Conservation (phyloP, 1,284 basidiomycete species). For the Irpex lacteus region DNA sequence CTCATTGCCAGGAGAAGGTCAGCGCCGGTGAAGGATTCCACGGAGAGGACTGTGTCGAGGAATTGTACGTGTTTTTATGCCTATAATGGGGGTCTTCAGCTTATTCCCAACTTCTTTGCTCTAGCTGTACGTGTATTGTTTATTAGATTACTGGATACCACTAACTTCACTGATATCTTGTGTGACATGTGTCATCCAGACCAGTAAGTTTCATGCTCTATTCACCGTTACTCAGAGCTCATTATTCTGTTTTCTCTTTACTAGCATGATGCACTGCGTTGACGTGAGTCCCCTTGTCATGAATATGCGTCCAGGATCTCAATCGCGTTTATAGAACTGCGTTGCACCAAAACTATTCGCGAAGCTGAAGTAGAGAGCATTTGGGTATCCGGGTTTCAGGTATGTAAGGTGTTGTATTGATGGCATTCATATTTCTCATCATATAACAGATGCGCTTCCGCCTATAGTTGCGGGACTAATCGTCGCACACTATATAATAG, state of each 20-base stretch:
- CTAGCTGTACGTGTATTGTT: slow-evolving; percentile 47
- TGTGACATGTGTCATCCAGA: slow-evolving; percentile 35
- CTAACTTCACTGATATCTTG: slow-evolving; percentile 11
- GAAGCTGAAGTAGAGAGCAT: slow-evolving; percentile 47
- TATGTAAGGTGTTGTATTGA: background rate
- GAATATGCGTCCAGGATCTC: background rate
- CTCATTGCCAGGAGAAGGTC: slow-evolving; percentile 88
- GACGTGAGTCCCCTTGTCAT: slow-evolving; percentile 53
- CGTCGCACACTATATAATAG: background rate
- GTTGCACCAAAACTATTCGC: slow-evolving; percentile 80
- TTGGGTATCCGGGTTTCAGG: background rate
- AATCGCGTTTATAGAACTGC: slow-evolving; percentile 50
- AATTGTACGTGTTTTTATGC: slow-evolving; percentile 43
- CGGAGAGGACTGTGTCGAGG: slow-evolving; percentile 89
- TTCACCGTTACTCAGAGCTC: slow-evolving; percentile 2
- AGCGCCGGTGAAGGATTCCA: slow-evolving; percentile 79
- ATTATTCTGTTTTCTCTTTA: slow-evolving; percentile 11
- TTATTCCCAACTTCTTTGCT: too few species aligned
- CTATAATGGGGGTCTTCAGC: too few species aligned
- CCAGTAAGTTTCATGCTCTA: slow-evolving; percentile 47
- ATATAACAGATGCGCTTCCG: background rate
- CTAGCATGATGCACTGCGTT: slow-evolving; percentile 87
- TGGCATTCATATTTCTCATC: background rate
- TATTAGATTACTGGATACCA: slow-evolving; percentile 3
- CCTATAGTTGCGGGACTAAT: background rate